A percentile compares a stretch with the other conserved stretches of the same genome.
phyloP scores from a whole-genome alignment of 495 filamentous ascomycete species.

The Delitschia confertaspora region DNA sequence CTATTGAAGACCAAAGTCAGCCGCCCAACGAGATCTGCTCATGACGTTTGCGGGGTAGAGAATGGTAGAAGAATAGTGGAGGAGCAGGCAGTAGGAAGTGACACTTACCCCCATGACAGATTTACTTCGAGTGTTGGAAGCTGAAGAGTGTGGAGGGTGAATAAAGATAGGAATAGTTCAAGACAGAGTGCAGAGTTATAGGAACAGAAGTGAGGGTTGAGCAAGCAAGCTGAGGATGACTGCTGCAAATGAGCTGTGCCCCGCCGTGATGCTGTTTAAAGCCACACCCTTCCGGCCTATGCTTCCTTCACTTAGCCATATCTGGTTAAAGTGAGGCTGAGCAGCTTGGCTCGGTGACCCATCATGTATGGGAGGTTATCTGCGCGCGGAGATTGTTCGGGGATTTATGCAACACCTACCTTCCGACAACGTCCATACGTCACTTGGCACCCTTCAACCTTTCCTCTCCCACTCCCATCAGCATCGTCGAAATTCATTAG shows the following conservation, averaged over 20 bases:
- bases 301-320: too few relatives aligned
- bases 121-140: not conserved
- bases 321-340: too few relatives aligned
- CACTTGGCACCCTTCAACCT: too few relatives aligned
- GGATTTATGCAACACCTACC: too few relatives aligned
- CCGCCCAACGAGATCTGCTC: not conserved
- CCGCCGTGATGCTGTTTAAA: not conserved
- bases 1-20: constrained; percentile 3
- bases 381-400: too few relatives aligned
- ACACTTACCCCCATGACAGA: constrained; percentile 6
- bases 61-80: not conserved
- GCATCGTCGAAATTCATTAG: too few relatives aligned
- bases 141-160: not conserved
- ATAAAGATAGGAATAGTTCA: not conserved
- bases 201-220: not conserved
- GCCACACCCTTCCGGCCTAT: too few relatives aligned
- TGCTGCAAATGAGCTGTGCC: not conserved
- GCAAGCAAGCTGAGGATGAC: constrained; percentile 3
- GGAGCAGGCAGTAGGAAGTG: not conserved
- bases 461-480: too few relatives aligned
- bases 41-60: constrained; percentile 7
- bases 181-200: not conserved
- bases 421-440: too few relatives aligned
- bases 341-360: too few relatives aligned
- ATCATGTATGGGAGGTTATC: too few relatives aligned